A percentile compares a stretch with the other conserved stretches of the same genome.
Conservation (phyloP, 73 alveolate species). For the Paramecium octaurelia region DNA sequence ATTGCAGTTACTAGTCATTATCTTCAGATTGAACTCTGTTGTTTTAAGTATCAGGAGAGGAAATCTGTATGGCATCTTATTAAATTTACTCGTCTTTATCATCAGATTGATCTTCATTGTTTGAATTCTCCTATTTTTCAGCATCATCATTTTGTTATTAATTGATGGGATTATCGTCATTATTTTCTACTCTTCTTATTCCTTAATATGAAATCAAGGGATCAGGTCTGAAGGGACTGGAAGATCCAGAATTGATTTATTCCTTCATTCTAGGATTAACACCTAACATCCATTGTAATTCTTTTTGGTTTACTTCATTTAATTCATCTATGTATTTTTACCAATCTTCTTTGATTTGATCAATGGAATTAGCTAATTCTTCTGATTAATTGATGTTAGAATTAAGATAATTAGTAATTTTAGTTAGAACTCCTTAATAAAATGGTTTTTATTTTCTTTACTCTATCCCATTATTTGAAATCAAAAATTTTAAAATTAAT, state of each 20-base stretch:
- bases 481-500: background rate
- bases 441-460: background rate
- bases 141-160: background rate
- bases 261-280: background rate
- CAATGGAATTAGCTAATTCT: background rate
- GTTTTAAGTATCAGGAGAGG: background rate
- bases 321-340: background rate
- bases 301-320: background rate
- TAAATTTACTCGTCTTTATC: background rate
- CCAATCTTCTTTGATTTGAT: background rate
- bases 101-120: background rate
- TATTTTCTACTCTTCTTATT: background rate
- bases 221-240: background rate
- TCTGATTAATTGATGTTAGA: background rate
- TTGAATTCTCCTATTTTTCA: background rate
- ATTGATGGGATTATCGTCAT: background rate
- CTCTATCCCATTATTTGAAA: background rate
- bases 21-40: background rate
- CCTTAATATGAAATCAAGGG: background rate
- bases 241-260: background rate
- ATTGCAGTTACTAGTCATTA: background rate
- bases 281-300: constrained; percentile 15
- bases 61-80: background rate
- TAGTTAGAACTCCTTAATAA: background rate
- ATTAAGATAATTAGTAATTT: background rate